phyloP scores from a whole-genome alignment of 352 stramenopile genomes.

The Globisporangium echinulatum region DNA sequence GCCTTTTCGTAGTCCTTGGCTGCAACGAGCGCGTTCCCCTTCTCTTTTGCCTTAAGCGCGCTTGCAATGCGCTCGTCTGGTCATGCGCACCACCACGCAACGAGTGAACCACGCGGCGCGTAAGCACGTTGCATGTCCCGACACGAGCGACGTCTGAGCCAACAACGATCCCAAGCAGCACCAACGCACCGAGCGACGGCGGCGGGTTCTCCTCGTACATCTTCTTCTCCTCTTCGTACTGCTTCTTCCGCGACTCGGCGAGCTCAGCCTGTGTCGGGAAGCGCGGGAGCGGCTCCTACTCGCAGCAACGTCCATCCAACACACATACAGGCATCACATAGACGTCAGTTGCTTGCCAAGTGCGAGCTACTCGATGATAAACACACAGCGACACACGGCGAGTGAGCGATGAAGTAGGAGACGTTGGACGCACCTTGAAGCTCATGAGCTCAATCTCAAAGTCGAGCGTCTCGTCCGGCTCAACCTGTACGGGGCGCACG shows the following conservation, averaged over 20 bases:
- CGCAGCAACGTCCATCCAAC: no score
- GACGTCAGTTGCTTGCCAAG: no score
- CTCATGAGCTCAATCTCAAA: conserved; percentile 82
- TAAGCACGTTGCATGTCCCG: background rate
- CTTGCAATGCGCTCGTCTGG: conserved; percentile 63
- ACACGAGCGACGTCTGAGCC: background rate
- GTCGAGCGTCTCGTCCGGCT: conserved; percentile 79
- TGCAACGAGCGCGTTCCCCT: conserved; percentile 63
- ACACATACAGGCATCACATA: background rate
- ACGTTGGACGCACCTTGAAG: conserved; percentile 41
- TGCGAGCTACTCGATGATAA: background rate
- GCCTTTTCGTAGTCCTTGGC: conserved; percentile 68
- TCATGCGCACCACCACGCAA: background rate
- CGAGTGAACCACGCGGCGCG: background rate
- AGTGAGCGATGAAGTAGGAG: background rate
- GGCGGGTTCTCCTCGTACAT: conserved; percentile 81
- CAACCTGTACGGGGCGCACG: conserved; percentile 22
- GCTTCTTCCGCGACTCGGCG: conserved; percentile 73
- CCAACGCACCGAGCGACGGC: conserved; percentile 53
- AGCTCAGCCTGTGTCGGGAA: conserved; percentile 81
- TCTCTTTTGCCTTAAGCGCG: conserved; percentile 74
- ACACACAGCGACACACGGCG: background rate
- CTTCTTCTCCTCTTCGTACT: conserved; percentile 78
- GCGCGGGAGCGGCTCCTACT: conserved; percentile 64
- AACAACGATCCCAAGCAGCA: background rate